Evolutionary conservation across 2,329 filamentous ascomycete species (phyloP).

Genomic region (Mycocentrospora acerina): DNA sequence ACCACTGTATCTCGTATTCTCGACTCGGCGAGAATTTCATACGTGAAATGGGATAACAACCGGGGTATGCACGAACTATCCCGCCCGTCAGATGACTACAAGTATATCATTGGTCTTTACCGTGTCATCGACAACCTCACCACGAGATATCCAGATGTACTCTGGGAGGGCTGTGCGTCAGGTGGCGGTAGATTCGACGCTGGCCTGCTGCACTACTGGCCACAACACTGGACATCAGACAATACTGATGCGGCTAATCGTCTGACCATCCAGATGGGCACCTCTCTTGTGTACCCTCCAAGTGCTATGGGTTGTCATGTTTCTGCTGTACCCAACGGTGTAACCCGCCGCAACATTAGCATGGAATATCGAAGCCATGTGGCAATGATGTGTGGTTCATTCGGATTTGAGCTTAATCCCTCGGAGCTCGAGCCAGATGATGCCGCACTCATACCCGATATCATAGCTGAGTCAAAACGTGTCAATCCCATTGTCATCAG

Average conservation of each 20-base stretch:
- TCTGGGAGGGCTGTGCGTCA: slow-evolving; percentile 68
- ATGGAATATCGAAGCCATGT: slow-evolving; percentile 65
- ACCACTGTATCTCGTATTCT: slow-evolving; percentile 57
- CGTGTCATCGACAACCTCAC: slow-evolving; percentile 63
- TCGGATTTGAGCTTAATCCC: slow-evolving; percentile 65
- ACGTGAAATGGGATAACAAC: slow-evolving; percentile 71
- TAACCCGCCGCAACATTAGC: slow-evolving; percentile 58
- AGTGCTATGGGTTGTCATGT: slow-evolving; percentile 68
- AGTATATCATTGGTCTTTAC: slow-evolving; percentile 66
- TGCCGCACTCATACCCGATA: slow-evolving; percentile 53
- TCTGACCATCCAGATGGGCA: slow-evolving; percentile 64
- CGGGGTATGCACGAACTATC: slow-evolving; percentile 63
- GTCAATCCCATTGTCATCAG: slow-evolving; percentile 61
- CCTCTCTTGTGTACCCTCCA: slow-evolving; percentile 62
- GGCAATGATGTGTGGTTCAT: slow-evolving; percentile 68
- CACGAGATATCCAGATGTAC: slow-evolving; percentile 59
- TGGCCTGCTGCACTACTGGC: slow-evolving; percentile 65
- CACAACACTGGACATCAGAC: slow-evolving; percentile 66
- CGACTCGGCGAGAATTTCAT: slow-evolving; percentile 55
- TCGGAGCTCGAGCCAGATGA: slow-evolving; percentile 54
- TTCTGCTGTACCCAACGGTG: slow-evolving; percentile 60
- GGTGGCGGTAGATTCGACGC: slow-evolving; percentile 67
- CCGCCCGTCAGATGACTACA: slow-evolving; percentile 56
- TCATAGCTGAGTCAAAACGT: slow-evolving; percentile 57
- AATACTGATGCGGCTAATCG: slow-evolving; percentile 65